Evolutionary conservation across 2,329 filamentous ascomycete species (phyloP).

Genomic region (Cryphonectria carpinicola): DNA sequence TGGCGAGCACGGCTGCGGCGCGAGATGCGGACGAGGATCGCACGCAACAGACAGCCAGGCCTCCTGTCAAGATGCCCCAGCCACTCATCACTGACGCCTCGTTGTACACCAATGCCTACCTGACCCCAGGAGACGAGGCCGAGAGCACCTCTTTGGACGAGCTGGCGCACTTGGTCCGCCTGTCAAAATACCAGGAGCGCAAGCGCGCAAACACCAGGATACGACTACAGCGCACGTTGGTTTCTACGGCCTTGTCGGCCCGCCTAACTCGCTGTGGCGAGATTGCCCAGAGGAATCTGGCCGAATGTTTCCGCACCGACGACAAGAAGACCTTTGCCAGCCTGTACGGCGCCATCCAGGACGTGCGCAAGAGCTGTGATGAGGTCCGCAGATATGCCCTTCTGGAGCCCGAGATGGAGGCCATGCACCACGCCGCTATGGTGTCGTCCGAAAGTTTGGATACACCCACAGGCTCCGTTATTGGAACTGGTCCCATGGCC

Average conservation of each 20-base stretch:
- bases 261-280: constrained; percentile 76
- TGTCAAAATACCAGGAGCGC: constrained; percentile 81
- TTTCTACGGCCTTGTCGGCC: constrained; percentile 75
- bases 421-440: constrained; percentile 56
- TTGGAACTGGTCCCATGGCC: constrained; percentile 42
- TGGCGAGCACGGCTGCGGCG: constrained; percentile 31
- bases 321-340: constrained; percentile 77
- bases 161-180: constrained; percentile 75
- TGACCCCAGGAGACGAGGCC: constrained; percentile 63
- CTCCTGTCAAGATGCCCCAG: constrained; percentile 40
- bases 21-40: constrained; percentile 13
- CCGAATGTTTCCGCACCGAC: constrained; percentile 77
- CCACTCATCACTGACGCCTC: constrained; percentile 69
- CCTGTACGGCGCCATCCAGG: constrained; percentile 77
- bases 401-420: constrained; percentile 73
- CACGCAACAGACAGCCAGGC: constrained; percentile 28
- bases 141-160: constrained; percentile 75
- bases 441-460: constrained; percentile 56
- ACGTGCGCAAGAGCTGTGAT: constrained; percentile 78
- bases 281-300: constrained; percentile 73
- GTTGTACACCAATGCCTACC: constrained; percentile 65
- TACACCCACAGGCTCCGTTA: constrained; percentile 49
- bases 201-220: constrained; percentile 74
- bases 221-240: constrained; percentile 73
- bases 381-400: constrained; percentile 72